Evolutionary conservation across 1,284 basidiomycete genomes (phyloP).

Genomic region (Rhodotorula sp.): DNA sequence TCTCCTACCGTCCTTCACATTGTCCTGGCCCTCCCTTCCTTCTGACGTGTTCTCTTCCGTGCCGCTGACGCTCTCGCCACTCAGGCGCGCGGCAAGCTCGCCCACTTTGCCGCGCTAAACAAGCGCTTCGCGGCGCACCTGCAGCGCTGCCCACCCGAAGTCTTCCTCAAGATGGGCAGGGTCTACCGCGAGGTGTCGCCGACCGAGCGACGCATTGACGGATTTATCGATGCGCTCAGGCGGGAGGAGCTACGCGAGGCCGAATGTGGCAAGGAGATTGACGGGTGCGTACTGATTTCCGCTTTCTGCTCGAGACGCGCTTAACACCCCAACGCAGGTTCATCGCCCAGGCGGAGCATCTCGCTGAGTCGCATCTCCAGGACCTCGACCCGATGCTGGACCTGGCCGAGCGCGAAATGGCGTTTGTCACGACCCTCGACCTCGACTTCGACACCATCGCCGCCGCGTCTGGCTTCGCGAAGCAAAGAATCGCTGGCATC

Average conservation of each 20-base stretch:
- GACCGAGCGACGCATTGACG: slow-evolving; percentile 87
- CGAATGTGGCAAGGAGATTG: slow-evolving; percentile 85
- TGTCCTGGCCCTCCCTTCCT: no score
- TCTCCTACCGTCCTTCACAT: not conserved
- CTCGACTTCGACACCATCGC: slow-evolving; percentile 88
- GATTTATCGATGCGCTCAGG: slow-evolving; percentile 79
- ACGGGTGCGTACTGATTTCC: slow-evolving; percentile 63
- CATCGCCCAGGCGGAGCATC: slow-evolving; percentile 85
- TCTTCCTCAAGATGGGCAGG: slow-evolving; percentile 79
- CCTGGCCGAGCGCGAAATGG: slow-evolving; percentile 83
- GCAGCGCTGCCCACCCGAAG: slow-evolving; percentile 72
- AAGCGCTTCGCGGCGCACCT: slow-evolving; percentile 83
- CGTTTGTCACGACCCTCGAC: slow-evolving; percentile 69
- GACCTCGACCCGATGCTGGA: slow-evolving; percentile 71
- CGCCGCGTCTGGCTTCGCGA: slow-evolving; percentile 81
- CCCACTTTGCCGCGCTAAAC: slow-evolving; percentile 75
- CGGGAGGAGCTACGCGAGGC: slow-evolving; percentile 87
- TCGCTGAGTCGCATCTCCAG: slow-evolving; percentile 76
- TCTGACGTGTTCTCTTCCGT: no score
- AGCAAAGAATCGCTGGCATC: slow-evolving; percentile 73
- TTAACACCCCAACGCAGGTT: slow-evolving; percentile 60
- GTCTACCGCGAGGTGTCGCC: slow-evolving; percentile 80
- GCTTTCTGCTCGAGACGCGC: rapidly evolving
- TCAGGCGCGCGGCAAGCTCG: slow-evolving; percentile 77
- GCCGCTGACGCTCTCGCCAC: not conserved